A percentile compares a stretch with the other conserved stretches of the same genome.
Conservation (phyloP, 768 basidiomycete genomes). For the Cantharellus cinnabarinus region DNA sequence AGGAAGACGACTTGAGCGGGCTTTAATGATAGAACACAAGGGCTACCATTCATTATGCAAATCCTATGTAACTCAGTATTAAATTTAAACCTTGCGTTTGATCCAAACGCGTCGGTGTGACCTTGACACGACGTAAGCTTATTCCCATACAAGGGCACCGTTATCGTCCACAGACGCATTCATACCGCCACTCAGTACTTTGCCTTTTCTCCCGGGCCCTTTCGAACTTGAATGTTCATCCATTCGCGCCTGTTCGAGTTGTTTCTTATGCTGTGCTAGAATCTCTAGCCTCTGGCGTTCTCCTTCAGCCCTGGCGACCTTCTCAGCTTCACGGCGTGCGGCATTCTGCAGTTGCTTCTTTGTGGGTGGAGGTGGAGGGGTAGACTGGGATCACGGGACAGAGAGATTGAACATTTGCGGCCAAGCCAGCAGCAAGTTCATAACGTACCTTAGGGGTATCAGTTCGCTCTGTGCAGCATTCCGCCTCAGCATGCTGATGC, state of each 20-base stretch:
- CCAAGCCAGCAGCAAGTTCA: too few relatives aligned
- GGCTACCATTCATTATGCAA: background rate
- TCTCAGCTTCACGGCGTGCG: constrained; percentile 33
- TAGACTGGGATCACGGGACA: background rate
- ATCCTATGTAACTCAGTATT: background rate
- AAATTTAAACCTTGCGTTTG: too few relatives aligned
- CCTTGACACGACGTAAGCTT: background rate
- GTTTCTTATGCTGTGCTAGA: constrained; percentile 36
- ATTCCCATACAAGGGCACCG: constrained; percentile 11
- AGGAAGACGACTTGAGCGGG: background rate
- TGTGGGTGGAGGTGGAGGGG: constrained; percentile 25
- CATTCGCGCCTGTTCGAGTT: constrained; percentile 36
- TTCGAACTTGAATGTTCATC: constrained; percentile 15
- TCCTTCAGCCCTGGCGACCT: constrained; percentile 33
- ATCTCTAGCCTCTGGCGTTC: constrained; percentile 30
- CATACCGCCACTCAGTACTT: constrained; percentile 12
- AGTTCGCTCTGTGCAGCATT: too few relatives aligned
- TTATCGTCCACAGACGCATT: constrained; percentile 9
- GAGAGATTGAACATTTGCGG: too few relatives aligned
- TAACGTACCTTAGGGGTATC: too few relatives aligned
- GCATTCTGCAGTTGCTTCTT: constrained; percentile 57
- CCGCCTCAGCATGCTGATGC: too few relatives aligned
- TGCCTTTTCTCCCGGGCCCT: background rate
- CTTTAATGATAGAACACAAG: background rate
- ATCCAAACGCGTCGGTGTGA: too few relatives aligned